Evolutionary conservation across 768 basidiomycete genomes (phyloP), one percentile per base, ranked within the genome.

Genomic region (Fibroporia radiculosa): DNA sequence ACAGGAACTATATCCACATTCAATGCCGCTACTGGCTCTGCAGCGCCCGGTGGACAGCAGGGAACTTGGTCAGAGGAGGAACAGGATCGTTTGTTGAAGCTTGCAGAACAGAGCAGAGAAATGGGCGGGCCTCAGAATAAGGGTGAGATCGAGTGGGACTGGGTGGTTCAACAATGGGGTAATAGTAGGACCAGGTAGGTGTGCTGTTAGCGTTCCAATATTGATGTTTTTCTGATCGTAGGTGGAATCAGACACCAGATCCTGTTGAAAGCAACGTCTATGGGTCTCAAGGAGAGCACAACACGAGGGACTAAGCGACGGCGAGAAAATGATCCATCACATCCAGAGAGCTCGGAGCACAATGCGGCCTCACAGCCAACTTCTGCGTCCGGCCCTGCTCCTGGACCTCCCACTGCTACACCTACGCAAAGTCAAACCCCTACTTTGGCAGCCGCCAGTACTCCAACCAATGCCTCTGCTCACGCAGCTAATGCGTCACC

Each of bases 51-150:
- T 3, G 73, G 75, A 48, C 79, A 78, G 43, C 80, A 82, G 40
- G 86, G 84, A 0, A 71, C 82, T 6, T 90, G 87, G 88, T 75
- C 82, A 2, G 82, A 86, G 6, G 84, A 83, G 47, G 88, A 91
- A 57, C 76, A 74, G 0, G 82, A 84, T 49, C 71, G 76, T 31
- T 57, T 91, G 47, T 81, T 72, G 60, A 76, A 71, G 42, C 57
- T 90, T 18, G 79, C 82, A 0, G 87, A 88, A 49, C 77, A 85
- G 42, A 80, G 79, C 56, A 74, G 56, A 43, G 53, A 74, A 45
- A 61, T 67, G 40, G 61, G 60, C 24, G 68, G 56, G 13, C 58
- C 69, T 4, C 57, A 59, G 31, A 51, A 54, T 34, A 68, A 71
- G 42, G 76, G 78, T 11, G 81, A 83, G 47, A 80, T 83, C 31